Base-by-base conservation (phyloP, 1,284 basidiomycete species). In the Fomes fomentarius region DNA sequence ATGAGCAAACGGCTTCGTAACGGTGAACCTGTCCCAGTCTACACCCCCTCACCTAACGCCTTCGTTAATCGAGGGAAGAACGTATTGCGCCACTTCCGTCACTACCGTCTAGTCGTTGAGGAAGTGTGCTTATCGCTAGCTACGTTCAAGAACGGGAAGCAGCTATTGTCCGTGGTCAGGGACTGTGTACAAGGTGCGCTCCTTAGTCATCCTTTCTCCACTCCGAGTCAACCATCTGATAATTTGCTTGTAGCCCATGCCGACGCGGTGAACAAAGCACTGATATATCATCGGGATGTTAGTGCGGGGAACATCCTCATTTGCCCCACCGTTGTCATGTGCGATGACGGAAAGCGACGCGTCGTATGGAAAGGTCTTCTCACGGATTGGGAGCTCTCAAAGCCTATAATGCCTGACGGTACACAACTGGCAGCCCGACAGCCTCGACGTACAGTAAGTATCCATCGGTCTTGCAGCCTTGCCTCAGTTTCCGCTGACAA, bases 321-420 rank as follows among this genome's bases (percentile, higher is more conserved):
- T 7, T 30, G 11, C 7, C 37, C 26, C 7, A 26, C 48, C 12
- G 19, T 45, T 3, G 35, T 45, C 10, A 15, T 22, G 14, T 34
- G 39, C 22, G n/a, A 47, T 2, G 46, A 39, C 12, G 46, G 25
- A 15, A 28, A 19, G 10, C 15, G 2, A 12, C 28, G 28, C 12
- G n/a, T 55, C 9, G 17, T 28, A 19, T 56, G 58, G 55, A 49
- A 17, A 15, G 59, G 56, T 6, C 17, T 58, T 8, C 56, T 61
- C 15, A 34, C 40, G 0, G 58, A 57, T 17, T 60, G 58, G 58
- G 58, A 60, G 26, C 33, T 60, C 17, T 44, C 55, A 7, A 55
- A 56, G 35, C 39, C 37, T 0, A n/a, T 47, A 6, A 34, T 22
- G 15, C 14, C 34, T 4, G 44, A 25, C 12, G 7, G 21, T 8